A percentile compares a stretch with the other conserved stretches of the same genome.
Conservation (phyloP, 2,329 filamentous ascomycete genomes). For the Xylariaceae sp. region DNA sequence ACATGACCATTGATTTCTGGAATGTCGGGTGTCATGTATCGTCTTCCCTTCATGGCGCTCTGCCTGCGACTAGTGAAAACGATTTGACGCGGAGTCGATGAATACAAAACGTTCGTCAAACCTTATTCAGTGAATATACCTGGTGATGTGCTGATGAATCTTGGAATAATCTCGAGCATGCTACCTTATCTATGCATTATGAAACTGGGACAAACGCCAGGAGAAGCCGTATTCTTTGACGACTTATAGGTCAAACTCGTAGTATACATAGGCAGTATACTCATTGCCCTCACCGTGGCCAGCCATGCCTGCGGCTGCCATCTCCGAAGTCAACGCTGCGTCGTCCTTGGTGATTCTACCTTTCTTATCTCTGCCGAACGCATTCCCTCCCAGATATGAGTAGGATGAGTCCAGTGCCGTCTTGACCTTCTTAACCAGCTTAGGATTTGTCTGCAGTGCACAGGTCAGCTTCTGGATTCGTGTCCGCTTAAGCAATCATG, state of each 20-base stretch:
- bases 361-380: slow-evolving; percentile 89
- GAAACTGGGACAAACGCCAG: no score
- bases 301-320: slow-evolving; percentile 68
- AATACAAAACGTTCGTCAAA: no score
- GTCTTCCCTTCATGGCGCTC: no score
- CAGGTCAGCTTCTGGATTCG: not conserved
- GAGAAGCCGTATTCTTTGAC: not conserved
- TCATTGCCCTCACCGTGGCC: slow-evolving; percentile 64
- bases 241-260: slow-evolving; percentile 73
- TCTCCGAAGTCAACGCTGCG: slow-evolving; percentile 70
- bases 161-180: no score
- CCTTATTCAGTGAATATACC: no score
- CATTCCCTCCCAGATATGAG: slow-evolving; percentile 91
- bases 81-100: no score
- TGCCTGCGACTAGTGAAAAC: no score
- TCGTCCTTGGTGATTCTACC: slow-evolving; percentile 91
- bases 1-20: no score
- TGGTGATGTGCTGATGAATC: no score
- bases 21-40: no score
- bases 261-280: slow-evolving; percentile 96
- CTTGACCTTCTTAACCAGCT: slow-evolving; percentile 75
- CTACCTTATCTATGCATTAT: no score
- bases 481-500: slow-evolving; percentile 1
- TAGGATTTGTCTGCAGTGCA: slow-evolving; percentile 66
- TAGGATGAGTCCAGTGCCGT: slow-evolving; percentile 76